Percentiles rank a stretch among this genome's conserved stretches.
Evolutionary conservation across 2,329 filamentous ascomycete genomes (phyloP).

Genomic region (Phialophora macrospora): DNA sequence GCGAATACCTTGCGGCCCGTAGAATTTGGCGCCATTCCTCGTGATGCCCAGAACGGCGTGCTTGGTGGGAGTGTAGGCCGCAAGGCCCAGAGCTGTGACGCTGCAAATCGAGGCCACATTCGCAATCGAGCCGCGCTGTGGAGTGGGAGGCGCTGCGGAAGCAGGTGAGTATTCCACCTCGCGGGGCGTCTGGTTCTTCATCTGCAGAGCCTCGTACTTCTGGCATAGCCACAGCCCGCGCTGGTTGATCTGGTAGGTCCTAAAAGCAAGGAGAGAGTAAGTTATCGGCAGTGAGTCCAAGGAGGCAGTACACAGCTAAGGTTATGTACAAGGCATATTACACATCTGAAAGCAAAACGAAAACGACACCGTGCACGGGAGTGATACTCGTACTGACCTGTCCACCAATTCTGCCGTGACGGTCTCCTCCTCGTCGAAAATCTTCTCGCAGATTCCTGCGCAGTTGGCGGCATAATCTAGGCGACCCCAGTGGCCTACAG

Average conservation of each 20-base stretch:
- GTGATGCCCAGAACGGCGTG: constrained; percentile 26
- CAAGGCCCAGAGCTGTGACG: constrained; percentile 18
- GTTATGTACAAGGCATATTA: no score
- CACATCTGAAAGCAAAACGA: no score
- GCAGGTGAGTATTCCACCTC: constrained; percentile 11
- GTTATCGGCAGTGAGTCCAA: no score
- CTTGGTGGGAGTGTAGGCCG: constrained; percentile 25
- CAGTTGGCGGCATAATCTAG: no score
- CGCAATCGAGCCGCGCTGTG: constrained; percentile 26
- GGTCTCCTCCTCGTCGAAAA: no score
- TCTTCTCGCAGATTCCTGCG: no score
- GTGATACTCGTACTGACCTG: no score
- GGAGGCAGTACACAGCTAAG: no score
- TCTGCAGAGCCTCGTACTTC: constrained; percentile 28
- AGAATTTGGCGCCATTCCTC: constrained; percentile 31
- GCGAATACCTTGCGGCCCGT: constrained; percentile 25
- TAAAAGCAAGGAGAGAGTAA: background rate
- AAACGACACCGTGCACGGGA: no score
- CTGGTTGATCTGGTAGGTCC: constrained; percentile 23
- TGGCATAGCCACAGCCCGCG: constrained; percentile 30
- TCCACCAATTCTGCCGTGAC: no score
- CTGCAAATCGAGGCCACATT: constrained; percentile 28
- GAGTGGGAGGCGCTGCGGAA: constrained; percentile 10
- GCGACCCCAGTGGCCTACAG: no score
- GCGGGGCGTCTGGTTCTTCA: constrained; percentile 23